These are phyloP conservation scores for Suillus subaureus DNA, from an alignment of 768 basidiomycete species.

Conservation along the genomic window DNA sequence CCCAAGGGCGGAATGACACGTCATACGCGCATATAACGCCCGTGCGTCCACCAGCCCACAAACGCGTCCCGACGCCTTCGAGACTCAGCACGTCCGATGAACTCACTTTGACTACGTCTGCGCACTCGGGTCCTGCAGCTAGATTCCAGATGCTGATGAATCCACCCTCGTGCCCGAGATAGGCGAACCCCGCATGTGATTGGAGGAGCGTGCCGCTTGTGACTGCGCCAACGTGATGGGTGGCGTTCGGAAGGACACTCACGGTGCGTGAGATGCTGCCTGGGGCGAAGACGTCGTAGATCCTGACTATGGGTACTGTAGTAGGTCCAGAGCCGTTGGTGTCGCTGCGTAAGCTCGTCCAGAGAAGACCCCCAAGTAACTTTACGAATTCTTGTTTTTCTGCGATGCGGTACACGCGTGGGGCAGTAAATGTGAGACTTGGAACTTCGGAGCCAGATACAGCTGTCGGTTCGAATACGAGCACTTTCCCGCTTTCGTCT, in stretches of 20 bases:
- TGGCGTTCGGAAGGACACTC: constrained; percentile 40
- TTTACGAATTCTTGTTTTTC: constrained; percentile 84
- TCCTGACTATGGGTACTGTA: constrained; percentile 71
- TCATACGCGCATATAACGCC: constrained; percentile 86
- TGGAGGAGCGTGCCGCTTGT: constrained; percentile 80
- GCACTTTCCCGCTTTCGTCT: constrained; percentile 84
- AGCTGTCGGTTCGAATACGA: constrained; percentile 64
- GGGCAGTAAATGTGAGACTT: constrained; percentile 47
- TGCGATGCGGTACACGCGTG: constrained; percentile 65
- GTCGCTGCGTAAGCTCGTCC: constrained; percentile 72
- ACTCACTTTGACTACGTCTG: constrained; percentile 79
- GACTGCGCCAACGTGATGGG: constrained; percentile 78
- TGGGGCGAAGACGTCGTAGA: constrained; percentile 75
- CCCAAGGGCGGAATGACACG: constrained; percentile 73
- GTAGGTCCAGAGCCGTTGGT: constrained; percentile 42
- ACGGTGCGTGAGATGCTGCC: constrained; percentile 56
- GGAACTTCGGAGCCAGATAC: constrained; percentile 40
- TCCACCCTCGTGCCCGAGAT: constrained; percentile 92
- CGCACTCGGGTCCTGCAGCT: constrained; percentile 58
- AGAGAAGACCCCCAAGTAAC: constrained; percentile 74
- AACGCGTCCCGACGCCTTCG: constrained; percentile 77
- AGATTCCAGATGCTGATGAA: constrained; percentile 81
- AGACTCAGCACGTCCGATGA: constrained; percentile 80
- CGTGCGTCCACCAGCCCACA: constrained; percentile 89
- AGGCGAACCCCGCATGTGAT: constrained; percentile 65